Evolutionary conservation across 768 basidiomycete genomes (phyloP).

Genomic region (Amylocystis lapponica): DNA sequence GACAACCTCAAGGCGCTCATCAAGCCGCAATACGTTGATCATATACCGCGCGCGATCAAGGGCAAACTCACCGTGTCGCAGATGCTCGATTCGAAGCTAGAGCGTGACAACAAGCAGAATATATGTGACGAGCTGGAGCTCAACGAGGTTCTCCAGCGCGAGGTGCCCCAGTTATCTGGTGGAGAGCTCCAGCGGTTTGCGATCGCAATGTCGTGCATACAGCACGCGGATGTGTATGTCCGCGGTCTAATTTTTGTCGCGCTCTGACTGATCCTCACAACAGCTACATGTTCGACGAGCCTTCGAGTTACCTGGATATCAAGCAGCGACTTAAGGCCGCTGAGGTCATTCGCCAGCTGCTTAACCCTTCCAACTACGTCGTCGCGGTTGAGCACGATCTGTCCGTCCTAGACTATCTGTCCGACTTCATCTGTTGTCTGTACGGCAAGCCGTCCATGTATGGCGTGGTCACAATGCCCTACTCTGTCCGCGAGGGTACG

Average conservation of each 20-base stretch:
- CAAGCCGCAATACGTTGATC: constrained; percentile 99
- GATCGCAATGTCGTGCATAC: constrained; percentile 95
- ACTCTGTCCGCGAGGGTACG: constrained; percentile 92
- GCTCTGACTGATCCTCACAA: background rate
- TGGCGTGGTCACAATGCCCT: constrained; percentile 98
- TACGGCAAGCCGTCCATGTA: constrained; percentile 98
- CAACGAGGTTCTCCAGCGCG: constrained; percentile 78
- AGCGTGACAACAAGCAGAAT: constrained; percentile 81
- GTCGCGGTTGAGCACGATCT: constrained; percentile 99
- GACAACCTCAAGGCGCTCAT: constrained; percentile 98
- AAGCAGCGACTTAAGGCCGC: constrained; percentile 94
- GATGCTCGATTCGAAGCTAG: constrained; percentile 91
- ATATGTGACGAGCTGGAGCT: constrained; percentile 87
- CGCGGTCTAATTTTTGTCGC: background rate
- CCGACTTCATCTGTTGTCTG: constrained; percentile 95
- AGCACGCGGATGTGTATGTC: constrained; percentile 89
- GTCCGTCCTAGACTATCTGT: constrained; percentile 95
- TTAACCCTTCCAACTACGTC: constrained; percentile 83
- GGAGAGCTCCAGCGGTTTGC: constrained; percentile 98
- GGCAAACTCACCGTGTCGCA: constrained; percentile 77
- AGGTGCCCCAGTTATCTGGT: constrained; percentile 83
- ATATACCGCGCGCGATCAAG: constrained; percentile 95
- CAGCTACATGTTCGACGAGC: constrained; percentile 99
- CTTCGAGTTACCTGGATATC: constrained; percentile 96
- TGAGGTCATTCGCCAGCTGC: constrained; percentile 85